Conservation (phyloP, 2,329 filamentous ascomycete genomes). For the Exophiala oligosperma region DNA sequence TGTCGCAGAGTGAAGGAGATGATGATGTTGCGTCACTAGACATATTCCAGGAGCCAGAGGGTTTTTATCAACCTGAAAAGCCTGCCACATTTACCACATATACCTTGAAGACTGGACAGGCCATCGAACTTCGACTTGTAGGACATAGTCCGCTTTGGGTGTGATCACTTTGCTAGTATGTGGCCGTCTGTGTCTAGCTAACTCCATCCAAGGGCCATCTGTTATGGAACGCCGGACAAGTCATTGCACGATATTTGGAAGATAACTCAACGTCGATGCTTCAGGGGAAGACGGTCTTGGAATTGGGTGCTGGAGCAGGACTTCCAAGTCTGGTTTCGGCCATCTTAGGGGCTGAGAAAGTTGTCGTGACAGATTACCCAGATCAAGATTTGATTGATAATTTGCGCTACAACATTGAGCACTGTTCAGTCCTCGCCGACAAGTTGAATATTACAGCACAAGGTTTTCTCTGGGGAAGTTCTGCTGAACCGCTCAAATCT, state of each 20-base stretch:
- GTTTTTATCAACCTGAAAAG: constrained; percentile 76
- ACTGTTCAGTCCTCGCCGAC: constrained; percentile 49
- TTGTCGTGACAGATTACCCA: constrained; percentile 84
- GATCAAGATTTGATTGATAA: constrained; percentile 80
- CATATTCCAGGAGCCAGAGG: constrained; percentile 79
- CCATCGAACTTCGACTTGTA: constrained; percentile 72
- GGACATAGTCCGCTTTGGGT: constrained; percentile 85
- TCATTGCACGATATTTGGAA: constrained; percentile 77
- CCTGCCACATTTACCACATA: constrained; percentile 73
- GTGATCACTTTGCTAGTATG: constrained; percentile 33
- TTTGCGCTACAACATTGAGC: constrained; percentile 71
- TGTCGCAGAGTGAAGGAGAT: constrained; percentile 27
- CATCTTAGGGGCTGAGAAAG: constrained; percentile 66
- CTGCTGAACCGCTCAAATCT: constrained; percentile 58
- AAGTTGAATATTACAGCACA: constrained; percentile 55
- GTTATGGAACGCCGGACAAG: constrained; percentile 86
- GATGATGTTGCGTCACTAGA: constrained; percentile 41
- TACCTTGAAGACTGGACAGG: constrained; percentile 64
- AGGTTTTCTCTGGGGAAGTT: constrained; percentile 82
- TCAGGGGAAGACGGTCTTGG: constrained; percentile 70
- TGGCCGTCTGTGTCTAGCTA: constrained; percentile 18
- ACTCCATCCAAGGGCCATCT: constrained; percentile 64
- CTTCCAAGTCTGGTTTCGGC: constrained; percentile 78
- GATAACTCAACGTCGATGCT: constrained; percentile 61
- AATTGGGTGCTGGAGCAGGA: constrained; percentile 85